These are phyloP conservation scores for Actinidia arguta DNA, from an alignment of 179 eudicot genomes.

Conservation along the genomic window DNA sequence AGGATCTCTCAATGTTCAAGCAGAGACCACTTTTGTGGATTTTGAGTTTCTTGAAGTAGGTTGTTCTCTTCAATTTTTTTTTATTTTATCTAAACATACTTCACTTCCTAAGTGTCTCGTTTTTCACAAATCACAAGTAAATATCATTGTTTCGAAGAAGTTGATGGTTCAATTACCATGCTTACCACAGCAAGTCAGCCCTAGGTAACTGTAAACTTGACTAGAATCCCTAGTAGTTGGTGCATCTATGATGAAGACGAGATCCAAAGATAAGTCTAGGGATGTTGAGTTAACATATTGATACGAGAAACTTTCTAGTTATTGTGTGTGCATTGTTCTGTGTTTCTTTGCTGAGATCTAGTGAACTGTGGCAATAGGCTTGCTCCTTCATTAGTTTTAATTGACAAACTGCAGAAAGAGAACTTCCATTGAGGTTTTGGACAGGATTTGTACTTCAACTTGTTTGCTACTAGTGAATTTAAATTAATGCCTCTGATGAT, in stretches of 20 bases:
- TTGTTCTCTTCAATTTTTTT: conserved; percentile 1
- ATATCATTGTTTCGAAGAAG: neutral
- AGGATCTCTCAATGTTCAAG: conserved; percentile 98
- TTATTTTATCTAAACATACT: neutral
- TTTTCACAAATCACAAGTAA: neutral
- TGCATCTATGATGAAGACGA: no score
- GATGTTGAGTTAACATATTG: no score
- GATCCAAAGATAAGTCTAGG: no score
- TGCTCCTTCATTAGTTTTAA: neutral
- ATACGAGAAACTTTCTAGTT: no score
- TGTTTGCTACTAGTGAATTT: neutral
- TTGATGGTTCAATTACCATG: no score
- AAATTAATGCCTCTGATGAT: neutral
- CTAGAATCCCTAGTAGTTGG: no score
- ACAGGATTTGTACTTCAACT: neutral
- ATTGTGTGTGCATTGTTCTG: no score
- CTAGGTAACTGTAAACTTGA: no score
- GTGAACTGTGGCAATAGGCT: neutral
- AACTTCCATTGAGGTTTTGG: neutral
- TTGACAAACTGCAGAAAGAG: neutral
- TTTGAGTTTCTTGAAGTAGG: conserved; percentile 84
- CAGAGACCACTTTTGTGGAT: conserved; percentile 94
- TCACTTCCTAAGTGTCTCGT: neutral
- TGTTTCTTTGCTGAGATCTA: neutral
- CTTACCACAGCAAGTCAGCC: no score